Evolutionary conservation across 2,329 filamentous ascomycete species (phyloP), one percentile per base, ranked within the genome.

Genomic region (Fusarium sp.): DNA sequence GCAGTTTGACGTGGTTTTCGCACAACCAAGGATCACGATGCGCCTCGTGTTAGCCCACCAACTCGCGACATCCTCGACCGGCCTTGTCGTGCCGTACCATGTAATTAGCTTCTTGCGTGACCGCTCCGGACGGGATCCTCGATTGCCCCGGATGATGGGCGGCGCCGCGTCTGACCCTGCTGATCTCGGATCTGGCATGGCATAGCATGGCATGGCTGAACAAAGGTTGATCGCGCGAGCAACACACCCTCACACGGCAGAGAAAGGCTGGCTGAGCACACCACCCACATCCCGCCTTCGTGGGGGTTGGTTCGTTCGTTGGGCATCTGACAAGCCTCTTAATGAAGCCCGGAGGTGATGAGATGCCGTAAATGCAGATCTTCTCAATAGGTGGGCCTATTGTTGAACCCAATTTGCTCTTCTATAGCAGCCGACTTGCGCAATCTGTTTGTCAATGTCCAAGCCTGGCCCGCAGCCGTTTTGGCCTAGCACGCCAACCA

Each of bases 381-480:
- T 45, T 68, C 40, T 42, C 60, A 37, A 40, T 20, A 68, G 35
- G 67, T 64, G 60, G 67, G 56, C 38, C 37, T 29, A 50, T 65
- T 52, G 37, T 71, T n/a, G 29, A 54, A n/a, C 27, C 40, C 37
- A 59, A 14, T 54, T 22, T 57, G 16, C 38, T 50, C 10, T 35
- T 52, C n/a, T 29, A 47, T 24, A 35, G 54, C 54, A 35, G 40
- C 27, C 16, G 31, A 20, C 40, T 29, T 61, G 31, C 27, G 27
- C 47, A 54, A 54, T 62, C 22, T 16, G 34, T 42, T 54, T 20
- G 45, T 62, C 52, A 18, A 50, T 62, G 29, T 57, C 27, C 54
- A 54, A 64, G 45, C 45, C 69, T 70, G 64, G 75, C 42, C 70
- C 45, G 62, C 35, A 61, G 54, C 62, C 50, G 58, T 66, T 70